These are phyloP conservation scores for Boletus rubropictus DNA, from an alignment of 768 basidiomycete species.

Conservation along the genomic window DNA sequence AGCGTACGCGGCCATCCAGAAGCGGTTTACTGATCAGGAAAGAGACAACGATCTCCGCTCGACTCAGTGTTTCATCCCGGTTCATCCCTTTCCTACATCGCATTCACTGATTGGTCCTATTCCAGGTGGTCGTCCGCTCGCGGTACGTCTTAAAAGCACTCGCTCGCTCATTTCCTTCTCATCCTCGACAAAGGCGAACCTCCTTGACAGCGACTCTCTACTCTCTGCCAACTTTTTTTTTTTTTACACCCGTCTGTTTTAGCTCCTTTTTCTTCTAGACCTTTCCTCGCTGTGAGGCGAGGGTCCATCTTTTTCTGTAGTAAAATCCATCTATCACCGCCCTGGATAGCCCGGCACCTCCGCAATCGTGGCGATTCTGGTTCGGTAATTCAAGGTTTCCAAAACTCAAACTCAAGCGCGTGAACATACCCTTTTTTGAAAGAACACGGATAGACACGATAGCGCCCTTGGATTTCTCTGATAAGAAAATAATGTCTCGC, in stretches of 20 bases:
- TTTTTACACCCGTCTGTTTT: conserved; percentile 5
- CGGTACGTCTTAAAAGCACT: conserved; percentile 42
- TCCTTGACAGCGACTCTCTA: conserved; percentile 49
- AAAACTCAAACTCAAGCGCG: conserved; percentile 21
- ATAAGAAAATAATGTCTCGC: conserved; percentile 48
- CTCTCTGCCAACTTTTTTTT: conserved; percentile 7
- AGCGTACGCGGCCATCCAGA: conserved; percentile 35
- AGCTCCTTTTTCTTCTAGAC: conserved; percentile 29
- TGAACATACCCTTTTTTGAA: conserved; percentile 23
- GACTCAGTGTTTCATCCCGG: conserved; percentile 44
- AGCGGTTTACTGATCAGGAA: conserved; percentile 60
- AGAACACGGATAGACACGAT: conserved; percentile 25
- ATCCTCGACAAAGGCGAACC: conserved; percentile 58
- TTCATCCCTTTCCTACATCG: conserved; percentile 7
- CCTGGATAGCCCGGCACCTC: conserved; percentile 57
- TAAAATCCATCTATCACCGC: conserved; percentile 43
- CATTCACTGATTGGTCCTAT: conserved; percentile 12
- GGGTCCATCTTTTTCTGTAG: conserved; percentile 59
- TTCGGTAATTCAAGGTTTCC: conserved; percentile 55
- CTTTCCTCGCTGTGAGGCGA: conserved; percentile 70
- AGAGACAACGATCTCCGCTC: conserved; percentile 76
- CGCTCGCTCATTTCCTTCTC: conserved; percentile 11
- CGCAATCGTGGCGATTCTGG: conserved; percentile 69
- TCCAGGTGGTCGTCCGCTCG: conserved; percentile 73
- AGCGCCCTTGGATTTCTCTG: conserved; percentile 15